Evolutionary conservation across 164 flowering plant genomes (phyloP).

Genomic region (Liquidambar formosana): DNA sequence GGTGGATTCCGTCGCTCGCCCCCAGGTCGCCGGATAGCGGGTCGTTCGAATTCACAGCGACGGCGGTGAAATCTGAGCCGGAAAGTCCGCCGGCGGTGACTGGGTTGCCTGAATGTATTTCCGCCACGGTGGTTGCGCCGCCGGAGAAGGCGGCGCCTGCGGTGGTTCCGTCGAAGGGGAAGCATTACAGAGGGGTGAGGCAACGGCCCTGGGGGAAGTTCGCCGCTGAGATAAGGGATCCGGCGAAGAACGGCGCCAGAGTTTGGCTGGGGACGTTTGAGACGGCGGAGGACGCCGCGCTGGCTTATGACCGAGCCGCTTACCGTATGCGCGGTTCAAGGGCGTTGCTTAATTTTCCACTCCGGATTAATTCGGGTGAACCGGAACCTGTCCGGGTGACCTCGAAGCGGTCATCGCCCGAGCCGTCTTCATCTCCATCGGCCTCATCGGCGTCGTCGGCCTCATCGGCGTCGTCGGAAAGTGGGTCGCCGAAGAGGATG

Average conservation of each 20-base stretch:
- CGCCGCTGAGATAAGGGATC: conserved; percentile 75
- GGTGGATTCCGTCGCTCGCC: conserved; percentile 89
- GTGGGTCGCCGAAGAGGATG: conserved; percentile 24
- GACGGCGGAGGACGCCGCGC: conserved; percentile 71
- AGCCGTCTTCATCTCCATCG: conserved; percentile 34
- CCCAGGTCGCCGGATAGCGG: conserved; percentile 7
- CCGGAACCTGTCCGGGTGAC: conserved; percentile 62
- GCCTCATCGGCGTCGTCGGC: too few species aligned
- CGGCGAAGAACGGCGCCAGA: conserved; percentile 68
- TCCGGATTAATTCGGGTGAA: conserved; percentile 53
- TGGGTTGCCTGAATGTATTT: background rate
- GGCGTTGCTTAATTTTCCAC: conserved; percentile 59
- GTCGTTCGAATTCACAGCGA: background rate
- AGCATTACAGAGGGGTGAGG: conserved; percentile 64
- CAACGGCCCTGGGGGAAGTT: conserved; percentile 75
- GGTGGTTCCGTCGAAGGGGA: conserved; percentile 38
- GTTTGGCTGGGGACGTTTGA: conserved; percentile 73
- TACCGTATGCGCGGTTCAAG: conserved; percentile 65
- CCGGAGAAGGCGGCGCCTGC: conserved; percentile 13
- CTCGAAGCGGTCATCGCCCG: conserved; percentile 47
- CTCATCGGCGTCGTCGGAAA: conserved; percentile 16
- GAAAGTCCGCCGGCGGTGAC: conserved; percentile 4
- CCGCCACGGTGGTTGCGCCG: background rate
- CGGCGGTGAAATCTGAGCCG: background rate
- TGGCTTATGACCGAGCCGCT: conserved; percentile 66